Percentiles rank a stretch among this genome's conserved stretches.
Conservation (phyloP, 1,284 basidiomycete genomes). For the Ceratobasidium theobromae region DNA sequence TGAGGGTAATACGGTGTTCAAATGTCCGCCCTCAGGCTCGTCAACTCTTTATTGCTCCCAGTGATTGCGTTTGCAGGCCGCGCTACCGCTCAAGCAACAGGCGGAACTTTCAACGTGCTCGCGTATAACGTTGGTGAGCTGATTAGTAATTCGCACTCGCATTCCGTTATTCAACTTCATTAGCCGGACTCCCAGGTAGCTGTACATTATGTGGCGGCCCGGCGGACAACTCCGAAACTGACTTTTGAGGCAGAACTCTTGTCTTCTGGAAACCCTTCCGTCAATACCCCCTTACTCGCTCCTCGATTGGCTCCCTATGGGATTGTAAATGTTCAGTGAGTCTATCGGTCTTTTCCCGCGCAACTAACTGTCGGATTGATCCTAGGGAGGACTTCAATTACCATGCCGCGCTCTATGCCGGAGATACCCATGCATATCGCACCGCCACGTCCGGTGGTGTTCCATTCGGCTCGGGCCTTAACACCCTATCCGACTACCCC, state of each 20-base stretch:
- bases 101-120: slow-evolving; percentile 41
- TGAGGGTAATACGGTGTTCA: no score
- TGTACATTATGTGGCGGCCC: neutral
- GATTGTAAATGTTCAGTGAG: slow-evolving; percentile 45
- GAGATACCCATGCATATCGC: slow-evolving; percentile 45
- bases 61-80: neutral
- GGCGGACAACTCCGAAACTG: neutral
- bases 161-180: neutral
- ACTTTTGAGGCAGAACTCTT: slow-evolving; percentile 27
- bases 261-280: slow-evolving; percentile 43
- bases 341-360: neutral
- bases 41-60: neutral
- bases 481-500: slow-evolving; percentile 46
- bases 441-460: slow-evolving; percentile 43
- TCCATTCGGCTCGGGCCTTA: slow-evolving; percentile 46
- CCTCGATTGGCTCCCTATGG: slow-evolving; percentile 43
- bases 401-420: slow-evolving; percentile 45
- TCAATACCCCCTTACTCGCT: slow-evolving; percentile 44
- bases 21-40: no score
- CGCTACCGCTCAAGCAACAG: neutral
- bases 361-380: neutral
- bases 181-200: neutral
- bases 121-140: slow-evolving; percentile 45
- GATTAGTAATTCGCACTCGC: slow-evolving; percentile 39
- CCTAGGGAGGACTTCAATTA: slow-evolving; percentile 47